Percentiles rank a stretch among this genome's conserved stretches.
These are phyloP conservation scores for Amphichorda felina DNA, from an alignment of 2,329 filamentous ascomycete genomes.

Conservation along the genomic window DNA sequence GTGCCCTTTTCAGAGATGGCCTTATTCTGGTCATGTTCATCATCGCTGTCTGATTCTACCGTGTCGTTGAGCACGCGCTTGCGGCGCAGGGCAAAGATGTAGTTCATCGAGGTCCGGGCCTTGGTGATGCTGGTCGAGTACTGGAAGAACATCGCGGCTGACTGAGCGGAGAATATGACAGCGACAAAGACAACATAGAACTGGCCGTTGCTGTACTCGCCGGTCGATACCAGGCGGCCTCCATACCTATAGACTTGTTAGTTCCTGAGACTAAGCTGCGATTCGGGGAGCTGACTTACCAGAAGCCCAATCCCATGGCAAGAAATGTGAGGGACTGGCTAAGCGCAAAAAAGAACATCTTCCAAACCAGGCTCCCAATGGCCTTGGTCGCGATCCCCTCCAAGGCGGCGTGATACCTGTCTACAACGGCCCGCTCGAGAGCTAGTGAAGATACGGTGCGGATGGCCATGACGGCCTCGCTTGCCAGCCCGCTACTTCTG, in stretches of 20 bases:
- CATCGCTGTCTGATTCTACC: slow-evolving; percentile 6
- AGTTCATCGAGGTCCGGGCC: slow-evolving; percentile 33
- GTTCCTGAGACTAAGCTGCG: not conserved
- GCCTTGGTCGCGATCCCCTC: slow-evolving; percentile 17
- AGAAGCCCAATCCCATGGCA: slow-evolving; percentile 25
- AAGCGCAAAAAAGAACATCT: slow-evolving; percentile 27
- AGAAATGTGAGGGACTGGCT: slow-evolving; percentile 26
- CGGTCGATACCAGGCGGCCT: slow-evolving; percentile 23
- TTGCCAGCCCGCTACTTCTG: slow-evolving; percentile 33
- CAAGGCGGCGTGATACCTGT: slow-evolving; percentile 18
- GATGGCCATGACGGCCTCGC: slow-evolving; percentile 36
- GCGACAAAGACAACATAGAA: slow-evolving; percentile 41
- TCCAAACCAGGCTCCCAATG: slow-evolving; percentile 18
- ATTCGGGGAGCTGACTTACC: slow-evolving; percentile 11
- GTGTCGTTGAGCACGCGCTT: slow-evolving; percentile 17
- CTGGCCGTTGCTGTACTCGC: slow-evolving; percentile 32
- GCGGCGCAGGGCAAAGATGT: slow-evolving; percentile 29
- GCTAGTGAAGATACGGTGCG: slow-evolving; percentile 36
- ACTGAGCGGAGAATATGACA: slow-evolving; percentile 31
- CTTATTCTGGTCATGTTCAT: slow-evolving; percentile 1
- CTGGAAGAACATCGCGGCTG: slow-evolving; percentile 28
- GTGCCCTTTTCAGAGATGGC: slow-evolving; percentile 11
- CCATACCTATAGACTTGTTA: slow-evolving; percentile 17
- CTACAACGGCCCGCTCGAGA: slow-evolving; percentile 28
- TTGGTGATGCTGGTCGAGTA: slow-evolving; percentile 40